Evolutionary conservation across 108 stramenopile species (phyloP), one percentile per base, ranked within the genome.

Genomic region (Cyclotella kingstonii): DNA sequence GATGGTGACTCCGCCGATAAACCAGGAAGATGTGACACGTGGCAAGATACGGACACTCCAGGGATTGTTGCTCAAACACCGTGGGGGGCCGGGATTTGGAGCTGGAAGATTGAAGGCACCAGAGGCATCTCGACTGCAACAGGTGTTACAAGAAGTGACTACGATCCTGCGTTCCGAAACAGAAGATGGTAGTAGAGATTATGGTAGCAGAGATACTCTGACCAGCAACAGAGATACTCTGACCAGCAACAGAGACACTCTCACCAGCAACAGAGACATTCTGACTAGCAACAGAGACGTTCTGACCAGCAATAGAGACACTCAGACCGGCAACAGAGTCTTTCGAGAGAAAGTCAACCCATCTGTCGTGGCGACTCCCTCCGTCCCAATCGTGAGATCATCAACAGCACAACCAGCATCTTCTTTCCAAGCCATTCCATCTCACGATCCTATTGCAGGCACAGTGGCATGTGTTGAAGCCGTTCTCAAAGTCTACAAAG

Each of bases 71-170:
- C 79, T 89, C 66, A 92, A 92, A 63, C 91, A 92, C 23, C 87
- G 91, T 43, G 91, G 91, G 14, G 91, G 91, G 28, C 84, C 91
- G 27, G 91, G 91, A 34, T 92, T 92, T 45, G 91, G 91, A 3
- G 52, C 71, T 6, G 91, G 91, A 25, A 72, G 87, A 19, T 72
- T 92, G 12, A 68, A 67, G 54, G 83, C 73, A 22, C 53, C 60
- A 21, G 91, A 89, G 51, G 76, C 80, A 19, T 65, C 70, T 21
- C 62, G 64, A 31, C 73, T 85, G 55, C 81, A 87, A 47, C 57
- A 53, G 8, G 63, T 69, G 6, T 22, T 85, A 39, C 47, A 68
- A 28, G 78, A 73, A 27, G 72, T 87, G 4, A 66, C 57, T 40
- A 54, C 14, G 0, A 59, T 82, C 51, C 54, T 91, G 30, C 50